Evolutionary conservation across 2,329 filamentous ascomycete genomes (phyloP).

Genomic region (Madurella fahalii): DNA sequence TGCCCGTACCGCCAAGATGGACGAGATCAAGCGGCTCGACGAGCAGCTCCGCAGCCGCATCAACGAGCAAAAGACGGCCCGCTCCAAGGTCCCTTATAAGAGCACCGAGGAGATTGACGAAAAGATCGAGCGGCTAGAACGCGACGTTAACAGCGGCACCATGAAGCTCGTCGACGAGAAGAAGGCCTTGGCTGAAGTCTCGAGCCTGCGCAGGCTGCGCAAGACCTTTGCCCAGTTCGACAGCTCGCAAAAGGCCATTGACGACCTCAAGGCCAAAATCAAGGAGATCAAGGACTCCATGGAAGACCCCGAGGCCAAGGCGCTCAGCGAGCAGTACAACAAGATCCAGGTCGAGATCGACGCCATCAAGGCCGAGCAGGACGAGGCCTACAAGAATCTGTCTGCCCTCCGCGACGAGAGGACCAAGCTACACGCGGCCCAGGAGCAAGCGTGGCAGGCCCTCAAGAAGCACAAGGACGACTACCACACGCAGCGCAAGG

Average conservation of each 20-base stretch:
- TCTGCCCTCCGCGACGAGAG: constrained; percentile 81
- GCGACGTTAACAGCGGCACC: constrained; percentile 79
- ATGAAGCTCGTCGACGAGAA: constrained; percentile 98
- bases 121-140: constrained; percentile 75
- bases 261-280: constrained; percentile 81
- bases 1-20: constrained; percentile 70
- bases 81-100: constrained; percentile 79
- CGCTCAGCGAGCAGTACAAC: constrained; percentile 80
- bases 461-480: constrained; percentile 87
- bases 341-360: constrained; percentile 85
- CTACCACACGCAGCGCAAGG: constrained; percentile 77
- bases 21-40: constrained; percentile 90
- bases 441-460: constrained; percentile 78
- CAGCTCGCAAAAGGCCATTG: constrained; percentile 81
- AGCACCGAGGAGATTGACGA: constrained; percentile 80
- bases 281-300: constrained; percentile 82
- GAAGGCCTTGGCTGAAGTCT: constrained; percentile 83
- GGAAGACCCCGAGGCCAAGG: constrained; percentile 88
- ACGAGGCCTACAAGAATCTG: constrained; percentile 83
- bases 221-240: constrained; percentile 89
- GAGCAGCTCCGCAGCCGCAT: constrained; percentile 82
- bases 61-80: constrained; percentile 80
- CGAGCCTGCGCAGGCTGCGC: constrained; percentile 77
- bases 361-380: constrained; percentile 84
- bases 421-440: constrained; percentile 75